Evolutionary conservation across 1,284 basidiomycete genomes (phyloP).

Genomic region (Pyrrhoderma noxium): DNA sequence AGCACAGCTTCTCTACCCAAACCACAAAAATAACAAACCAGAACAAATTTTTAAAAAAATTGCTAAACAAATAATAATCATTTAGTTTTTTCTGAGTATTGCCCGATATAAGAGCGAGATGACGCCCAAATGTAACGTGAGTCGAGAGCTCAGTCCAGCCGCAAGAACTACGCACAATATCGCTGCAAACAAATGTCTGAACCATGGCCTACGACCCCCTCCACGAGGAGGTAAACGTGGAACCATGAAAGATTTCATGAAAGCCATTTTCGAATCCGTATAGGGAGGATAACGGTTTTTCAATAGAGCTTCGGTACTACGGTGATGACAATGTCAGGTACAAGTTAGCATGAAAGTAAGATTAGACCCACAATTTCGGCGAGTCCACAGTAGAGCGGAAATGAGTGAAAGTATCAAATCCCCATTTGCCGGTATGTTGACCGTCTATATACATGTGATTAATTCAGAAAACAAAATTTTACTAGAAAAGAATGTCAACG

Average conservation of each 20-base stretch:
- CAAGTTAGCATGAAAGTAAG: background rate
- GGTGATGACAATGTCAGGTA: conserved; percentile 30
- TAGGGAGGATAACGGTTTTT: conserved; percentile 61
- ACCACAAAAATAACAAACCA: too few species aligned
- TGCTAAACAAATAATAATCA: too few species aligned
- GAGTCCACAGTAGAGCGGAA: conserved; percentile 51
- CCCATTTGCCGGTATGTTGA: conserved; percentile 53
- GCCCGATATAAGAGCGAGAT: too few species aligned
- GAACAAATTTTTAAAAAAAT: too few species aligned
- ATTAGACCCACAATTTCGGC: conserved; percentile 47
- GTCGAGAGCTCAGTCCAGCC: conserved; percentile 1
- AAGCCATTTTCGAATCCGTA: conserved; percentile 26
- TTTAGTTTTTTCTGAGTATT: background rate
- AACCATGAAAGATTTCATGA: conserved; percentile 1
- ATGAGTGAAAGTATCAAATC: conserved; percentile 68
- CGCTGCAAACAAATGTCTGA: conserved; percentile 3
- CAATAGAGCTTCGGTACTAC: conserved; percentile 41
- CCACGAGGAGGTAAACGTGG: conserved; percentile 14
- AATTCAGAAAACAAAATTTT: background rate
- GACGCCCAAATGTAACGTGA: too few species aligned
- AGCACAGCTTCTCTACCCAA: too few species aligned
- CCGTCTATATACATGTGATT: conserved; percentile 38
- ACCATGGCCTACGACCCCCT: background rate
- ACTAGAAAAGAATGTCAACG: conserved; percentile 23
- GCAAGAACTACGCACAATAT: conserved; percentile 14